phyloP scores from a whole-genome alignment of 768 basidiomycete species.

The Tricholoma bakamatsutake region DNA sequence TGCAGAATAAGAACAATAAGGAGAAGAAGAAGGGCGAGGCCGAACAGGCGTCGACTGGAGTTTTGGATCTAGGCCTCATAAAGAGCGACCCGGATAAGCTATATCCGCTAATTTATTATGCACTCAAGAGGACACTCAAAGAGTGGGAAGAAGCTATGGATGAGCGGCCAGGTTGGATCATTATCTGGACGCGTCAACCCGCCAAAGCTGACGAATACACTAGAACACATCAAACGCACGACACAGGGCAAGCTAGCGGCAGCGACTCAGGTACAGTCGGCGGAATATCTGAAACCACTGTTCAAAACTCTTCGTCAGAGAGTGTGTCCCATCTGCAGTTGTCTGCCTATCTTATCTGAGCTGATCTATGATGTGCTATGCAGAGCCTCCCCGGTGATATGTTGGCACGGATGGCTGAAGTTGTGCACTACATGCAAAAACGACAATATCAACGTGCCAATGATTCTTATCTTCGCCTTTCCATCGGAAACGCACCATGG shows the following conservation, averaged over 20 bases:
- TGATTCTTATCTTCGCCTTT: conserved; percentile 93
- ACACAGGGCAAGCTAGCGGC: conserved; percentile 92
- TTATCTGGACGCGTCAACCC: background rate
- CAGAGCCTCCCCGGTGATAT: conserved; percentile 82
- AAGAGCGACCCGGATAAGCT: conserved; percentile 93
- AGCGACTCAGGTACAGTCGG: conserved; percentile 92
- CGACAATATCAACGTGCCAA: conserved; percentile 95
- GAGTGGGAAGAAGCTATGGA: conserved; percentile 98
- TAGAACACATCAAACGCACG: conserved; percentile 82
- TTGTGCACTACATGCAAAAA: conserved; percentile 94
- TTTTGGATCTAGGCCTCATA: conserved; percentile 76
- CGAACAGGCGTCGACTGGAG: conserved; percentile 43
- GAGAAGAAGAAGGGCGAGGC: conserved; percentile 65
- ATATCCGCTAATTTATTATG: conserved; percentile 96
- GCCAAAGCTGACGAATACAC: background rate
- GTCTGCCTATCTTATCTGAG: background rate
- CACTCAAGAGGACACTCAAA: conserved; percentile 84
- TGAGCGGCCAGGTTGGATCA: conserved; percentile 72
- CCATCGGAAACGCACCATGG: conserved; percentile 99
- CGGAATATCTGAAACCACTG: conserved; percentile 93
- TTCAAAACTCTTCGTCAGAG: conserved; percentile 88
- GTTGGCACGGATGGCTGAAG: conserved; percentile 82
- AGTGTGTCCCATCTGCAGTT: conserved; percentile 40
- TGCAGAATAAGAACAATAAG: conserved; percentile 50
- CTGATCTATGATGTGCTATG: background rate